Evolutionary conservation across 2,329 filamentous ascomycete species (phyloP).

Genomic region (Aspergillus nomiae): DNA sequence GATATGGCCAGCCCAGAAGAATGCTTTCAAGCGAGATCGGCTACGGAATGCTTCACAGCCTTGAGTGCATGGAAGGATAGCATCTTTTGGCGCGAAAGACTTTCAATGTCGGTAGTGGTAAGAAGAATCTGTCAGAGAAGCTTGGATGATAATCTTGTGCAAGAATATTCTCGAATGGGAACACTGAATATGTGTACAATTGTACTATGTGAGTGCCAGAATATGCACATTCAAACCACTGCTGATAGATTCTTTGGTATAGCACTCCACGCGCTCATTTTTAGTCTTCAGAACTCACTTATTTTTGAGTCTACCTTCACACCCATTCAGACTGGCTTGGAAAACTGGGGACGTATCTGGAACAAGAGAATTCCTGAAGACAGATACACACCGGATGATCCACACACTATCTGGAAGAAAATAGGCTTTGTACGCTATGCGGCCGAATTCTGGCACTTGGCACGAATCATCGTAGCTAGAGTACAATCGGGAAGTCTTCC

Average conservation of each 20-base stretch:
- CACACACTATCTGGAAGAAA: constrained; percentile 27
- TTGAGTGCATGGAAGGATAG: constrained; percentile 24
- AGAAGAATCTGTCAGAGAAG: constrained; percentile 22
- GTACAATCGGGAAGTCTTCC: constrained; percentile 10
- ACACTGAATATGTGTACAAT: constrained; percentile 29
- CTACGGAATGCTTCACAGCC: constrained; percentile 20
- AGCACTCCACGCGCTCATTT: constrained; percentile 26
- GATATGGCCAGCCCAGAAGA: constrained; percentile 27
- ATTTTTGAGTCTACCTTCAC: constrained; percentile 26
- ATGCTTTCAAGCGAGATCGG: constrained; percentile 30
- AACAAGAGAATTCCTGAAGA: constrained; percentile 23
- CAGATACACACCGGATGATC: constrained; percentile 16
- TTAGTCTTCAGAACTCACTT: constrained; percentile 27
- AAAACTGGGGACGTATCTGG: constrained; percentile 32
- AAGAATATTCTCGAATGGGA: constrained; percentile 21
- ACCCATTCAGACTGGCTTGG: constrained; percentile 25
- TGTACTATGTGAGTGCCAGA: constrained; percentile 20
- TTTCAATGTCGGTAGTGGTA: constrained; percentile 22
- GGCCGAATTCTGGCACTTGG: constrained; percentile 32
- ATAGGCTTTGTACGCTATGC: constrained; percentile 29
- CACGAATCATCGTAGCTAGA: constrained; percentile 23
- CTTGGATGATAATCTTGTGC: constrained; percentile 13
- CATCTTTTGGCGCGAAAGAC: constrained; percentile 18
- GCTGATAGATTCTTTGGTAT: not conserved
- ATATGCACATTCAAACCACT: not conserved